Base-by-base conservation (phyloP, 2,329 filamentous ascomycete genomes). In the Xylariales sp. region DNA sequence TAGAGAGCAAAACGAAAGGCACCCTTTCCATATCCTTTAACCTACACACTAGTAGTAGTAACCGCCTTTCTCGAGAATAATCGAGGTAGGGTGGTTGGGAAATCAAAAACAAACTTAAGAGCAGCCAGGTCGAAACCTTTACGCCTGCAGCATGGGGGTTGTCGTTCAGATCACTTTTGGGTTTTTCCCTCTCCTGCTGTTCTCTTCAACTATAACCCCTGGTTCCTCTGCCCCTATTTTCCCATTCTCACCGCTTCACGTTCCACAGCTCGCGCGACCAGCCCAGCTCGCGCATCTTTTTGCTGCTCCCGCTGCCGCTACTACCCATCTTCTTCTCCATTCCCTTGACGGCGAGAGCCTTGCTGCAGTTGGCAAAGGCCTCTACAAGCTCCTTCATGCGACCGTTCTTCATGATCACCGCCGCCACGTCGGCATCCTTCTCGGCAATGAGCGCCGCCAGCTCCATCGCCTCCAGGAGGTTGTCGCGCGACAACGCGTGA, bases 381-480 rank as follows among this genome's bases (percentile, higher is more conserved):
- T 85, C 79, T 11, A 90, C 76, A 28, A 93, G 67, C 64, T 91
- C 86, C 52, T 77, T 76, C 78, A 91, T 84, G 32, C 84, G 76
- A 21, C 74, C 73, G 3, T 78, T 74, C 38, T 74, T 70, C 38
- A 81, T 61, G 49, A 93, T 85, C 30, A 77, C 74, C 17, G 69
- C 62, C 2, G 83, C 78, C 28, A 91, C 62, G 48, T 83, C 81
- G 17, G 81, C 81, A 43, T 73, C 76, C 46, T 81, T 78, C 40
- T 84, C 80, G 2, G 91, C 88, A 35, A 95, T 75, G 3, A 81
- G 58, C 2, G 82, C 80, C 1, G 88, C 83, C 13, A 98, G 69
- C 42, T 95, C 87, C 85, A 98, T 91, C 52, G 83, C 86, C 55
- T 91, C 82, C 18, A 93, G 73, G 14, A 95, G 71, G 47, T 84